phyloP scores from a whole-genome alignment of 164 flowering plant genomes.

The Annona cherimola region DNA sequence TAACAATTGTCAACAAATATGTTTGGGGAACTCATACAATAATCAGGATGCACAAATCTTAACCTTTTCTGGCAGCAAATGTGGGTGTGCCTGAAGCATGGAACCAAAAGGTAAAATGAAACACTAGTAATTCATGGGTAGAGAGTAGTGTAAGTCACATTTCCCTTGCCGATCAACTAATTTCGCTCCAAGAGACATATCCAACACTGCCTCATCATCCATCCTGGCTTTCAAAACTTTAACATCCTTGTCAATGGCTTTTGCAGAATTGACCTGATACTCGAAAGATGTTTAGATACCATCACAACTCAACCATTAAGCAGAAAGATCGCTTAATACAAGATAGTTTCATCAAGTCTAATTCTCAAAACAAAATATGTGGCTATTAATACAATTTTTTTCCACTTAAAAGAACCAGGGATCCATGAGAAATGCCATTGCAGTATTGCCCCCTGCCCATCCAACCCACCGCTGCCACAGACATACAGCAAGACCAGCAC shows the following conservation, averaged over 20 bases:
- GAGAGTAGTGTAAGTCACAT: constrained; percentile 34
- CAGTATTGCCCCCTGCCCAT: no score
- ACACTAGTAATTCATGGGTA: background rate
- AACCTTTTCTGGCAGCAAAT: background rate
- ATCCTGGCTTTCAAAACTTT: constrained; percentile 60
- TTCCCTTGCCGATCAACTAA: constrained; percentile 59
- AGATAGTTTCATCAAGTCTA: background rate
- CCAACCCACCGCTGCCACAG: no score
- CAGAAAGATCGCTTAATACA: background rate
- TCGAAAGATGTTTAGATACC: background rate
- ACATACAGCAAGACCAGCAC: no score
- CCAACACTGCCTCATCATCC: constrained; percentile 48
- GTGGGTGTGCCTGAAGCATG: background rate
- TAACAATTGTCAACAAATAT: background rate
- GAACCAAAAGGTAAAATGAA: background rate
- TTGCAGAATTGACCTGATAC: constrained; percentile 56
- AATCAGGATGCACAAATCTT: background rate
- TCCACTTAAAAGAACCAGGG: no score
- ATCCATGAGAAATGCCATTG: no score
- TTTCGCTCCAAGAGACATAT: constrained; percentile 72
- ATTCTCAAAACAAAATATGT: no score
- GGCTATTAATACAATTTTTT: no score
- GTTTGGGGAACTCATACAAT: no score
- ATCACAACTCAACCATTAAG: background rate
- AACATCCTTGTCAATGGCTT: constrained; percentile 68